Conservation (phyloP, 345 rosid species). For the Hibiscus mutabilis region DNA sequence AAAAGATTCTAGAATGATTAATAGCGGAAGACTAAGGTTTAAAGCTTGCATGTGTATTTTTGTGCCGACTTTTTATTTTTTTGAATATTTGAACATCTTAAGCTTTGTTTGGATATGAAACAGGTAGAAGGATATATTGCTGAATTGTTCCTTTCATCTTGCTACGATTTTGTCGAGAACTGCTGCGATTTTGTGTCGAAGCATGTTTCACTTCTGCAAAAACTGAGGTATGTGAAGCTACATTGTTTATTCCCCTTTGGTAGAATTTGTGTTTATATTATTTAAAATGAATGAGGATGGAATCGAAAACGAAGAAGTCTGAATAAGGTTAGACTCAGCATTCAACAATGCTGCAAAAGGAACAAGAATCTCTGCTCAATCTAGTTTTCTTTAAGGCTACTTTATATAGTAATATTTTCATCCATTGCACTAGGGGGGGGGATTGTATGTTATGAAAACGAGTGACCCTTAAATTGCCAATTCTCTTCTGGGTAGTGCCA, state of each 20-base stretch:
- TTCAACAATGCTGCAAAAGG: background rate
- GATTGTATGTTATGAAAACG: background rate
- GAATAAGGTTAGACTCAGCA: background rate
- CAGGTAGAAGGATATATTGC: conserved; percentile 84
- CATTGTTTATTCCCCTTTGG: background rate
- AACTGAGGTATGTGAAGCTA: conserved; percentile 36
- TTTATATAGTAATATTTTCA: too few relatives aligned
- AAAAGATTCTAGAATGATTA: background rate
- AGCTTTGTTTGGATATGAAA: conserved; percentile 1
- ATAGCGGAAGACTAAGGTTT: background rate
- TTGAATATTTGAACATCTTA: background rate
- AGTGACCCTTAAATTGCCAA: background rate
- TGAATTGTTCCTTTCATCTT: conserved; percentile 52
- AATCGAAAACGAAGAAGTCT: background rate
- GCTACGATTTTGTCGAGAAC: conserved; percentile 67
- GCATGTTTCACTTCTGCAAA: conserved; percentile 66
- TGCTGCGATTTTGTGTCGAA: conserved; percentile 56
- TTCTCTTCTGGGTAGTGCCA: background rate
- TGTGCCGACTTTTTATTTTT: background rate
- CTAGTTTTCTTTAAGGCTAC: background rate
- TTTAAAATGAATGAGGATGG: background rate
- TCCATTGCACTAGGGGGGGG: too few relatives aligned
- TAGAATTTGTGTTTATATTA: background rate
- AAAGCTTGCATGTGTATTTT: background rate
- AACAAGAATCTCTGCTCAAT: background rate